Percentiles rank a stretch among this genome's conserved stretches.
Evolutionary conservation across 257 asterid species (phyloP).

Genomic region (Przewalskia tangutica): DNA sequence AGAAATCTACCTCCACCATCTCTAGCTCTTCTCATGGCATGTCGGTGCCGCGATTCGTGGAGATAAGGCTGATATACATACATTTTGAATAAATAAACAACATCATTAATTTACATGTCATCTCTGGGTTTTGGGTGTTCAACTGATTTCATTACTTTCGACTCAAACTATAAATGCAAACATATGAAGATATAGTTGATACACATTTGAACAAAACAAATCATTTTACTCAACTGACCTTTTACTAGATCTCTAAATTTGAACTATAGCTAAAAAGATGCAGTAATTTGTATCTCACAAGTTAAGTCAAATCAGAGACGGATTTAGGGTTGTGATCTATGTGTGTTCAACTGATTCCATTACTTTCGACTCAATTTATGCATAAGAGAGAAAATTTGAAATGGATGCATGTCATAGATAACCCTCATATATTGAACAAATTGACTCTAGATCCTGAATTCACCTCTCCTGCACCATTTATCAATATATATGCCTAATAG

Average conservation of each 20-base stretch:
- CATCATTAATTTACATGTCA: not conserved
- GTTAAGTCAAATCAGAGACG: not conserved
- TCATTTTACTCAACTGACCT: not conserved
- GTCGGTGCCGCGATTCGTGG: slow-evolving; percentile 72
- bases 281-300: too few species aligned
- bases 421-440: not conserved
- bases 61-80: slow-evolving; percentile 54
- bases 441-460: not conserved
- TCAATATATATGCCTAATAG: not conserved
- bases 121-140: not conserved
- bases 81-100: not conserved
- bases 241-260: not conserved
- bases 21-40: slow-evolving; percentile 73
- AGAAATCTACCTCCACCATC: slow-evolving; percentile 83
- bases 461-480: not conserved
- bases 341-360: not conserved
- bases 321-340: not conserved
- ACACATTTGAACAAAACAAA: not conserved
- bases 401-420: not conserved
- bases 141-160: not conserved
- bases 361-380: not conserved
- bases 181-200: slow-evolving; percentile 51
- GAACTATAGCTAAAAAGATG: too few species aligned
- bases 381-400: not conserved
- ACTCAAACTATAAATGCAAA: not conserved